phyloP scores from a whole-genome alignment of 805 yeast genomes.

The Teunomyces funiuensis region DNA sequence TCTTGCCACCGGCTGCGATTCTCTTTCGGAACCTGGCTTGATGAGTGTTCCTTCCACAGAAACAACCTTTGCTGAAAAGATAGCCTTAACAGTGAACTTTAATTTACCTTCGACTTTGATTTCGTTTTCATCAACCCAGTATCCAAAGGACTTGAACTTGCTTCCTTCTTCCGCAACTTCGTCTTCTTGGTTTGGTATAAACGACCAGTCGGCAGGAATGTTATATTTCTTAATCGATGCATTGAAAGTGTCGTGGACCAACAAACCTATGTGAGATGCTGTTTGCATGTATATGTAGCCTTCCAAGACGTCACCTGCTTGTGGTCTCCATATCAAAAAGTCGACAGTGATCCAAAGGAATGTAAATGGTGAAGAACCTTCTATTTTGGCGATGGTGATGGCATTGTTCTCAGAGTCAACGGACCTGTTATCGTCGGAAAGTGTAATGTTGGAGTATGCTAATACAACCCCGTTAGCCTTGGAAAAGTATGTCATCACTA shows the following conservation, averaged over 20 bases:
- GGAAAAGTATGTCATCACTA: conserved; percentile 78
- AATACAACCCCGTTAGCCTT: conserved; percentile 80
- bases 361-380: conserved; percentile 82
- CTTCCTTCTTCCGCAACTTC: conserved; percentile 32
- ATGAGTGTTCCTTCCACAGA: conserved; percentile 87
- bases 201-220: conserved; percentile 86
- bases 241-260: conserved; percentile 91
- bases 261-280: conserved; percentile 89
- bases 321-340: conserved; percentile 86
- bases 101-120: conserved; percentile 80
- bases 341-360: conserved; percentile 86
- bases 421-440: conserved; percentile 43
- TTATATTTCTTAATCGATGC: conserved; percentile 84
- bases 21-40: conserved; percentile 55
- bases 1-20: conserved; percentile 53
- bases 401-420: conserved; percentile 40
- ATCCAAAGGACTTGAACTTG: conserved; percentile 63
- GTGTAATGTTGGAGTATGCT: conserved; percentile 66
- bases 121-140: conserved; percentile 82
- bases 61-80: conserved; percentile 73
- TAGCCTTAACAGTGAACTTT: conserved; percentile 67
- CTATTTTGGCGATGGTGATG: conserved; percentile 60
- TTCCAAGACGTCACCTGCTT: conserved; percentile 79
- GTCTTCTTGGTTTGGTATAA: conserved; percentile 76
- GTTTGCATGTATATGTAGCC: conserved; percentile 91